phyloP scores from a whole-genome alignment of 805 yeast species.

The Candida pseudoglaebosa region DNA sequence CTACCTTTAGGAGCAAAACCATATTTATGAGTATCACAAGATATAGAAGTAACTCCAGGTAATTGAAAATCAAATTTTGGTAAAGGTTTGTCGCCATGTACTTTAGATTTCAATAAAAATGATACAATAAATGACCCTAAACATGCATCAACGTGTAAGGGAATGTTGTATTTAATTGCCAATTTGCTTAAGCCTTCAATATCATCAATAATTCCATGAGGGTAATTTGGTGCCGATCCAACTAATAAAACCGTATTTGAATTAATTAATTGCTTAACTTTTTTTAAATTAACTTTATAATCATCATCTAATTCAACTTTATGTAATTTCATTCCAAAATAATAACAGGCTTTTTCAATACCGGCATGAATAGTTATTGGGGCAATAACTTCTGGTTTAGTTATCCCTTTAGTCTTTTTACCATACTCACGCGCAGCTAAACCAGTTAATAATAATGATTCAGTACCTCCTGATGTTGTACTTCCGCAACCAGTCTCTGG shows the following conservation, averaged over 20 bases:
- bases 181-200: slow-evolving; percentile 65
- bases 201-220: slow-evolving; percentile 94
- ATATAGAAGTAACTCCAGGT: slow-evolving; percentile 90
- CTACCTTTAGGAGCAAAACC: slow-evolving; percentile 99
- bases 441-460: slow-evolving; percentile 81
- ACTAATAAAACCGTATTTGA: slow-evolving; percentile 76
- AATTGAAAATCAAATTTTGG: slow-evolving; percentile 80
- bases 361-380: slow-evolving; percentile 95
- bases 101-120: slow-evolving; percentile 57
- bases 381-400: slow-evolving; percentile 79
- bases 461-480: slow-evolving; percentile 93
- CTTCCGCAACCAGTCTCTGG: slow-evolving; percentile 64
- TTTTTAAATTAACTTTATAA: slow-evolving; percentile 60
- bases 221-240: slow-evolving; percentile 97
- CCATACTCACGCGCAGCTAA: slow-evolving; percentile 84
- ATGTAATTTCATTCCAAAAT: slow-evolving; percentile 80
- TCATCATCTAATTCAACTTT: slow-evolving; percentile 72
- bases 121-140: slow-evolving; percentile 89
- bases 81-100: slow-evolving; percentile 40
- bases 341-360: slow-evolving; percentile 85
- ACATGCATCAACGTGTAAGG: slow-evolving; percentile 94
- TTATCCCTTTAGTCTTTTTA: slow-evolving; percentile 49
- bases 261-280: slow-evolving; percentile 65
- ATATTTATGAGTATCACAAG: slow-evolving; percentile 99
- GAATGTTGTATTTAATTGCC: slow-evolving; percentile 66